Evolutionary conservation across 2,329 filamentous ascomycete species (phyloP).

Genomic region (Gnomoniopsis sp.): DNA sequence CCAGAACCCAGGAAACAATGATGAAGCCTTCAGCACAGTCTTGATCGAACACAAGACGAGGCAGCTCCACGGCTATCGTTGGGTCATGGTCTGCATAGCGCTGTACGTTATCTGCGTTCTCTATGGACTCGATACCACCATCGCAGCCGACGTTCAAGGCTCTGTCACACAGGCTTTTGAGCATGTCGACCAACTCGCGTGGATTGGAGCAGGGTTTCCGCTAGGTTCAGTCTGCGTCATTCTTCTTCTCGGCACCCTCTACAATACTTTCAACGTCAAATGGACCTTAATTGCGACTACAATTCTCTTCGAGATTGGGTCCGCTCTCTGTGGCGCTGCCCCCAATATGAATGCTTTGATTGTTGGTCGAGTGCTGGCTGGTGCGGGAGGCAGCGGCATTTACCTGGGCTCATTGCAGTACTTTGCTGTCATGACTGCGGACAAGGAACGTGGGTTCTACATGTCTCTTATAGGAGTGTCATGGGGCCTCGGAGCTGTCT

Average conservation of each 20-base stretch:
- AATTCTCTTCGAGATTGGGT: conserved; percentile 23
- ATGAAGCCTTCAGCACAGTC: too few relatives aligned
- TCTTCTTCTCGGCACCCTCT: conserved; percentile 32
- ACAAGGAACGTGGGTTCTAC: conserved; percentile 29
- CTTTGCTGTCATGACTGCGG: conserved; percentile 26
- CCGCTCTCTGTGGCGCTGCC: conserved; percentile 35
- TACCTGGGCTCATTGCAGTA: conserved; percentile 30
- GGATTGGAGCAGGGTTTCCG: conserved; percentile 35
- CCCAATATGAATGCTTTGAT: conserved; percentile 42
- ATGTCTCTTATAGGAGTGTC: conserved; percentile 26
- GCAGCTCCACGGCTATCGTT: background rate
- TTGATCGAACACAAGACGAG: too few relatives aligned
- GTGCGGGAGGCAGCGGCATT: conserved; percentile 36
- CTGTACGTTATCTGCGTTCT: conserved; percentile 6
- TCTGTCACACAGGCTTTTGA: conserved; percentile 33
- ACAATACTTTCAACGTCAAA: conserved; percentile 40
- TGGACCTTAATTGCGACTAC: conserved; percentile 27
- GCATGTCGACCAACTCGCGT: conserved; percentile 33
- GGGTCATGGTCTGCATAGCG: background rate
- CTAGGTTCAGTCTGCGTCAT: conserved; percentile 35
- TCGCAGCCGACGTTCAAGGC: conserved; percentile 44
- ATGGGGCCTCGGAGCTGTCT: conserved; percentile 35
- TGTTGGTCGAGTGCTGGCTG: conserved; percentile 38
- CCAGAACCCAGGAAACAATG: too few relatives aligned
- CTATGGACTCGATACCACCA: conserved; percentile 23